These are phyloP conservation scores for Xylariaceae sp. DNA, from an alignment of 2,329 filamentous ascomycete genomes.

Conservation along the genomic window DNA sequence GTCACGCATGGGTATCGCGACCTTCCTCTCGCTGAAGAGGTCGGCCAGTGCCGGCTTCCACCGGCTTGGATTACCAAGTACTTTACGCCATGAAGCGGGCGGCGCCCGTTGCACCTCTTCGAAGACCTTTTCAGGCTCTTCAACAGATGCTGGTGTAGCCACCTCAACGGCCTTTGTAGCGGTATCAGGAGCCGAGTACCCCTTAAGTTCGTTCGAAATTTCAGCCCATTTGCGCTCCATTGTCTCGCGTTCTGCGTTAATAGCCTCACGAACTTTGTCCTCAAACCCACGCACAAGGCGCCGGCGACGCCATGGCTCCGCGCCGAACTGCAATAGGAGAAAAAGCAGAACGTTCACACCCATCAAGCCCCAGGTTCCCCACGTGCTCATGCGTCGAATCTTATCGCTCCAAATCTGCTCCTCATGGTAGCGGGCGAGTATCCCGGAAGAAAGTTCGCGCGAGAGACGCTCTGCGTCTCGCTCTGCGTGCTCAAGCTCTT, in stretches of 20 bases:
- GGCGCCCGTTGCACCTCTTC: too few species aligned
- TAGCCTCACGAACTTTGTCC: slow-evolving; percentile 65
- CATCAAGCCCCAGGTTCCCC: slow-evolving; percentile 98
- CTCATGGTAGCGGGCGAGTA: slow-evolving; percentile 91
- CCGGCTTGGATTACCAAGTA: slow-evolving; percentile 29
- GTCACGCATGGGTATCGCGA: slow-evolving; percentile 65
- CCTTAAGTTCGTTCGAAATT: too few species aligned
- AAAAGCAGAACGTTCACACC: slow-evolving; percentile 91
- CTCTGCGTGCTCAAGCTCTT: slow-evolving; percentile 71
- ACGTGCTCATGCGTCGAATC: slow-evolving; percentile 91
- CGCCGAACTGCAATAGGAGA: slow-evolving; percentile 77
- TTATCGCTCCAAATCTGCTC: slow-evolving; percentile 99
- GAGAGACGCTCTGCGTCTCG: slow-evolving; percentile 73
- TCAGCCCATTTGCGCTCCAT: neutral
- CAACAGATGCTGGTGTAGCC: too few species aligned
- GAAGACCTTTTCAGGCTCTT: too few species aligned
- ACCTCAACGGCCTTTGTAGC: too few species aligned
- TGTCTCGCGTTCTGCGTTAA: slow-evolving; percentile 60
- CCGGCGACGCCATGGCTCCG: slow-evolving; percentile 86
- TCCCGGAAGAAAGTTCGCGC: slow-evolving; percentile 72
- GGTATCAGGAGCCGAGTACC: too few species aligned
- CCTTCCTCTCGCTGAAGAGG: slow-evolving; percentile 60
- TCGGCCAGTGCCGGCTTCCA: slow-evolving; percentile 52
- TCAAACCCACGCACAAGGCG: slow-evolving; percentile 80
- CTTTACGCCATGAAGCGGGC: neutral